Evolutionary conservation across 768 basidiomycete species (phyloP).

Genomic region (Cytidiella melzeri): DNA sequence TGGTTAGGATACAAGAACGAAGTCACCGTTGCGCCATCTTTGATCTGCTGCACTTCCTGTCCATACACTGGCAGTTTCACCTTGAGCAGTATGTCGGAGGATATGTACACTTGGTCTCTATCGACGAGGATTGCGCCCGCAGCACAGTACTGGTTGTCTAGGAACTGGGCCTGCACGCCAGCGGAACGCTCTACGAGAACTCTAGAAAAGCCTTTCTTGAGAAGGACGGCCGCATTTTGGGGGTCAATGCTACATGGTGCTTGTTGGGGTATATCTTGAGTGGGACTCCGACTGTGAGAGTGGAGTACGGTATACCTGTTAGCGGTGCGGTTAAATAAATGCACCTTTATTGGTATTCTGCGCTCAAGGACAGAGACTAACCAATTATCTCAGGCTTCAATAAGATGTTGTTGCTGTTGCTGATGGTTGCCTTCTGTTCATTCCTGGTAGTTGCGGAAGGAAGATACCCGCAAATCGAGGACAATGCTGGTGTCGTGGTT

Average conservation of each 20-base stretch:
- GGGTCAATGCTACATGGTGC: slow-evolving; percentile 75
- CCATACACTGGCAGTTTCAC: slow-evolving; percentile 69
- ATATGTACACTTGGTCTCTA: slow-evolving; percentile 58
- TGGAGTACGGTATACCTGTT: slow-evolving; percentile 58
- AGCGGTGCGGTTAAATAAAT: slow-evolving; percentile 5
- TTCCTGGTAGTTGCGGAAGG: slow-evolving; percentile 5
- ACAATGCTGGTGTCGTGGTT: slow-evolving; percentile 2
- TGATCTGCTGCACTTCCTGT: slow-evolving; percentile 56
- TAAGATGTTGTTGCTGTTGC: slow-evolving; percentile 1
- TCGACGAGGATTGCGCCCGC: slow-evolving; percentile 80
- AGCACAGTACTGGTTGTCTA: slow-evolving; percentile 71
- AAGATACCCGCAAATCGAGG: slow-evolving; percentile 7
- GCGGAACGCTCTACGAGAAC: slow-evolving; percentile 72
- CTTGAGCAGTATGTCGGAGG: slow-evolving; percentile 78
- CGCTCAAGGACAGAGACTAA: slow-evolving; percentile 4
- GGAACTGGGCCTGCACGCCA: slow-evolving; percentile 69
- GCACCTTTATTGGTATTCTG: not conserved
- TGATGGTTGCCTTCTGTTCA: slow-evolving; percentile 7
- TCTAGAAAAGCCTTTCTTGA: slow-evolving; percentile 76
- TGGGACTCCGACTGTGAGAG: slow-evolving; percentile 71
- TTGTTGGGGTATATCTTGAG: slow-evolving; percentile 74
- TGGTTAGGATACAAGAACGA: slow-evolving; percentile 82
- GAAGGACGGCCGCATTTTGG: slow-evolving; percentile 63
- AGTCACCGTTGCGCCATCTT: slow-evolving; percentile 72
- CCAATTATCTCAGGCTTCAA: slow-evolving; percentile 7